Evolutionary conservation across 2,329 filamentous ascomycete species (phyloP), one percentile per base, ranked within the genome.

Genomic region (Sarocladium kiliense): DNA sequence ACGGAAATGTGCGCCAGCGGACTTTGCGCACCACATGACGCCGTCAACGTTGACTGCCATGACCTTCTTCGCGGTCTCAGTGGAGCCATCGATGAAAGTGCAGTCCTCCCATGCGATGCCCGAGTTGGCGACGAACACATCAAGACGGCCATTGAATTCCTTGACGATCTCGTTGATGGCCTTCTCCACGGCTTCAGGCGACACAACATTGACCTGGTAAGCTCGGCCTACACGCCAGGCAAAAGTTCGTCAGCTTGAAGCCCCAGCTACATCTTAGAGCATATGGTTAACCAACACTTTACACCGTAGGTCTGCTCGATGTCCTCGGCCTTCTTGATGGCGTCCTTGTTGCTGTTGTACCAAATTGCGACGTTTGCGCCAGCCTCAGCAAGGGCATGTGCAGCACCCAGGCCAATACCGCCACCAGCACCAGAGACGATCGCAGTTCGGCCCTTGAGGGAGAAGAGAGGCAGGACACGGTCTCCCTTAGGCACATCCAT

Each of bases 71-170:
- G 88, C 89, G 63, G 83, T 80, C 18, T 83, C 78, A 18, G 85
- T 65, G 4, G 81, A 73, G 23, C 84, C 86, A 58, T 89, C 84
- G 34, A 89, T 75, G 66, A 87, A 83, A 9, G 84, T 67, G 0
- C 86, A 86, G 57, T 89, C 77, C 2, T 80, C 85, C 87, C 87
- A 92, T 0, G 85, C 79, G 54, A 91, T 85, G 53, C 88, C 88
- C 14, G 86, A 85, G 66, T 94, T 93, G 62, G 89, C 88, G 44
- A 92, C 82, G 63, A 93, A 91, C 61, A 91, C 77, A 63, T 92
- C 89, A 9, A 93, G 80, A 4, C 87, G 82, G 57, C 85, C 85
- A 65, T 87, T 85, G 71, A 92, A 88, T 16, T 92, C 87, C 57
- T 74, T 67, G 42, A 85, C 72, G 58, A 82, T 78, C 7, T 73